Conservation (phyloP, 176 grass and related monocot species). For the Tuctoria greenei region DNA sequence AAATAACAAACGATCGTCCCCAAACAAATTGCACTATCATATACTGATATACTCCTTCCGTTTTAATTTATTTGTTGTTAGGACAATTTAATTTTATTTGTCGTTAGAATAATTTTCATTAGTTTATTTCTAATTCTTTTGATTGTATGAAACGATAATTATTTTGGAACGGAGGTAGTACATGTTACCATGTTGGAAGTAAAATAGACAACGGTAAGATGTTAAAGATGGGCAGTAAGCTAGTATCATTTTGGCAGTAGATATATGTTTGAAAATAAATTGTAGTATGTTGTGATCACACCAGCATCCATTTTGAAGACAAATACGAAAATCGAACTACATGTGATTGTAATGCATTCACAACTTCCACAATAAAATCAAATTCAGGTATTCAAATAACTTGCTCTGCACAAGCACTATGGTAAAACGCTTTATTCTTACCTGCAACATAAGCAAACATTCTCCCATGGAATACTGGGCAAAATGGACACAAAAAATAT, state of each 20-base stretch:
- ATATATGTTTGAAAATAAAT: no score
- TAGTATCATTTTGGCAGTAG: background rate
- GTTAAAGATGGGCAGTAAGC: background rate
- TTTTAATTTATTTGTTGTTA: no score
- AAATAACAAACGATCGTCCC: background rate
- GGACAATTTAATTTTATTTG: no score
- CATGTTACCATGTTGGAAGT: background rate
- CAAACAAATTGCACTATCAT: background rate
- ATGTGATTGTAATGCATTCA: background rate
- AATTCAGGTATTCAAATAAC: background rate
- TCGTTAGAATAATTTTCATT: no score
- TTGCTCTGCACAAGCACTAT: background rate
- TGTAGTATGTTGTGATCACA: no score
- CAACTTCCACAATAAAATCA: background rate
- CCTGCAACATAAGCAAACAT: background rate
- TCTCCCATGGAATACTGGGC: background rate
- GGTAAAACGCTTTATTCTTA: no score
- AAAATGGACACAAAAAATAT: background rate
- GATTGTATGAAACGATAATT: no score
- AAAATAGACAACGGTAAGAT: background rate
- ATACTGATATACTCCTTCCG: background rate
- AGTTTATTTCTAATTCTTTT: no score
- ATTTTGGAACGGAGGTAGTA: no score
- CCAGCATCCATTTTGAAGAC: no score
- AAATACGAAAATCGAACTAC: no score